Base-by-base conservation (phyloP, 2,329 filamentous ascomycete species). In the Bretziella fagacearum region DNA sequence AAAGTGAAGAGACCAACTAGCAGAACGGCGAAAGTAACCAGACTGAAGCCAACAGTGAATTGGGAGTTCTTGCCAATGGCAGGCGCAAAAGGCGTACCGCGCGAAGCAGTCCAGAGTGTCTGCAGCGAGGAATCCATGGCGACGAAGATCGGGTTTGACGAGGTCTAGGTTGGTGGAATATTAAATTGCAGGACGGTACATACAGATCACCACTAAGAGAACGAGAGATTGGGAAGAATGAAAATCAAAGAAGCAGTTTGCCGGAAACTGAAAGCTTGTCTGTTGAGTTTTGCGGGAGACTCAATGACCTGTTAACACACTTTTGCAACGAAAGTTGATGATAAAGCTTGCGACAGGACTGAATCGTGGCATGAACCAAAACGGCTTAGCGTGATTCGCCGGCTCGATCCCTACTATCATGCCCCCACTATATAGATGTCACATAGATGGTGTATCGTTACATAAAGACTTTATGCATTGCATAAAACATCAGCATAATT, bases 71-170 rank as follows among this genome's bases (percentile, higher is more conserved):
- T 96, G 62, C 74, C 73, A 57, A 96, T 67, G 49, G 77, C 61
- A 52, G 89, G 86, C 56, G 79, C 65, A 68, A 91, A 96, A 53
- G 86, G 84, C 68, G 77, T 83, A 72, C 77, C 76, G 65, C 83
- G 76, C 68, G 87, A 84, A 72, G 84, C 83, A 73, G 93, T 81
- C 89, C 89, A 96, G 68, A 93, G 74, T 64, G 91, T 78, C 66
- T 81, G 78, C 64, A 93, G 70, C 71, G 83, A 84, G 59, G 78
- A 75, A 74, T 82, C 79, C 79, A 84, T 83, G 69, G 70, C 58
- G 18, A 15, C 17, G 46, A 33, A 27, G n/a, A 40, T 23, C n/a
- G 22, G 32, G 22, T 10, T 11, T 40, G n/a, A 36, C n/a, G 35
- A 42, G 10, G 27, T n/a, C 33, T 13, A 4, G 18, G 33, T 32